Evolutionary conservation across 2,329 filamentous ascomycete genomes (phyloP), one percentile per base, ranked within the genome.

Genomic region (Penicillium frequentans): DNA sequence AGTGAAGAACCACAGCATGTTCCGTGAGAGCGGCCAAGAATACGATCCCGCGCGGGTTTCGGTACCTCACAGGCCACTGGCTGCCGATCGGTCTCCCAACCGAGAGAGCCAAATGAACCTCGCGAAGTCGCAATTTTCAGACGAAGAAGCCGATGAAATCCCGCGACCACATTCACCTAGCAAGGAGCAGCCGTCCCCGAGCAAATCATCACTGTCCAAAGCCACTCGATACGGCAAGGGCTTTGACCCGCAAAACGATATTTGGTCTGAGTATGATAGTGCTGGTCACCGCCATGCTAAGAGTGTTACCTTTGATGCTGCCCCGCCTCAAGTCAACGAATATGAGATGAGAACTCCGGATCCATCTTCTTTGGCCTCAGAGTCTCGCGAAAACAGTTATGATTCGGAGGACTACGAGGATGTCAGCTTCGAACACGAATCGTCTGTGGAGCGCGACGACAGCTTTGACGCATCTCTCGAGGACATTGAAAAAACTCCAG

Each of bases 291-390:
- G 92, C 53, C 90, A 96, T 75, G 88, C 91, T 48, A 99, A 99
- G 81, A 97, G 93, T 68, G 95, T 99, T 57, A 99, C 93, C 0
- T 99, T 99, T 72, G 92, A 98, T 76, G 90, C 89, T 37, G 92
- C 91, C 2, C 93, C 93, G 23, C 95, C 95, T 24, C 90, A 96
- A 71, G 84, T 99, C 68, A 96, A 98, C 71, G 95, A 99, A 77
- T 99, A 98, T 73, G 95, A 98, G 76, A 93, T 97, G 90, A 90
- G 91, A 33, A 99, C 95, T 2, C 95, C 95, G 11, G 95, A 97
- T 70, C 85, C 96, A n/a, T 97, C 93, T 1, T 96, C 93, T 0
- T 82, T 96, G 24, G 91, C 90, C 26, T 93, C 90, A 49, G 92
- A 89, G 65, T 98, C 93, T 13, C 89, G 93, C 9, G 91, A 97